Evolutionary conservation across 106 monocot species (phyloP).

Genomic region (Acorus gramineus): DNA sequence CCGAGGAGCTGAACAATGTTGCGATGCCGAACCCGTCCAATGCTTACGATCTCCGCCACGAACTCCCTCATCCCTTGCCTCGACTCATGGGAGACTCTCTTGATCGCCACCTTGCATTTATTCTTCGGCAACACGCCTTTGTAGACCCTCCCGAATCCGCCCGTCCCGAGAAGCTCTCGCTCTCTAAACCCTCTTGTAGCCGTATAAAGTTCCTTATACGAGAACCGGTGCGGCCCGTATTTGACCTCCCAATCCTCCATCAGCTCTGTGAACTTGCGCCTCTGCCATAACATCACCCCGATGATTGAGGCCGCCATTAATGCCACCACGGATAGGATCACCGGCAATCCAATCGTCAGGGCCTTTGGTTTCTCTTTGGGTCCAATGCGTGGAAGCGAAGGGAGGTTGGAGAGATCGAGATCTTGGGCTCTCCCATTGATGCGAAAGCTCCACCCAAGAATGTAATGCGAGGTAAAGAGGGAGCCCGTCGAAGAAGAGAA

Average conservation of each 20-base stretch:
- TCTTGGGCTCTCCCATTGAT: not conserved
- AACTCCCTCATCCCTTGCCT: conserved; percentile 19
- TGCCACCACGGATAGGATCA: not conserved
- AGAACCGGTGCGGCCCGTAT: conserved; percentile 8
- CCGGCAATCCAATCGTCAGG: not conserved
- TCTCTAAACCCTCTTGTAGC: conserved; percentile 16
- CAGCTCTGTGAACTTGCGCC: not conserved
- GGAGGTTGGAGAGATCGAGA: conserved; percentile 1
- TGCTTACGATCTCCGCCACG: conserved; percentile 15
- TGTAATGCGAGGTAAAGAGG: too few species aligned
- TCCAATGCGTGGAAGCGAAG: not conserved
- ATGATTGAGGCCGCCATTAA: not conserved
- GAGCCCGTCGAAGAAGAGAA: too few species aligned
- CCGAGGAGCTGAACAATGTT: conserved; percentile 20
- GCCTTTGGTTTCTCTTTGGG: not conserved
- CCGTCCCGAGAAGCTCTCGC: conserved; percentile 4
- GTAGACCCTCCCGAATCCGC: conserved; percentile 27
- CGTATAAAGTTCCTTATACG: conserved; percentile 2
- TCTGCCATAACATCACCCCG: not conserved
- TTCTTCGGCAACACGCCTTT: conserved; percentile 7
- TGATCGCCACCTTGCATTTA: conserved; percentile 11
- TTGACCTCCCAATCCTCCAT: conserved; percentile 16
- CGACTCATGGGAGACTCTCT: conserved; percentile 12
- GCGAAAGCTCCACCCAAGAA: not conserved
- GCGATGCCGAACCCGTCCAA: conserved; percentile 16